Base-by-base conservation (phyloP, 2,329 filamentous ascomycete species). In the Talaromyces marneffei region DNA sequence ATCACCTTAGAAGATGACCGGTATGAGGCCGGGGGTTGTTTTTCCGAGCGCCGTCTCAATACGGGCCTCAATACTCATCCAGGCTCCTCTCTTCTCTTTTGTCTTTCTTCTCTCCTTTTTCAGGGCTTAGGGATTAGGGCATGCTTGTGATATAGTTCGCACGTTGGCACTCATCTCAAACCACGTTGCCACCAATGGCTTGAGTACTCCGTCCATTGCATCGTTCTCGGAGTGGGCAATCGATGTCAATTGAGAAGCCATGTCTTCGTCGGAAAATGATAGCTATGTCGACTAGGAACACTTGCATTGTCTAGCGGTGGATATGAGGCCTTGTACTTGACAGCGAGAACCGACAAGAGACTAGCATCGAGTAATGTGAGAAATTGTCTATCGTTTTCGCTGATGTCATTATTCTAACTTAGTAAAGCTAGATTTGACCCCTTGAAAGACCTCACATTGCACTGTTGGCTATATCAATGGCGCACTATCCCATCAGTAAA, bases 401-500 rank as follows among this genome's bases (percentile, higher is more conserved):
- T 14, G 20, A 27, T n/a, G 16, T 29, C 44, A 27, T 48, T 4
- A 29, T 48, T 23, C 44, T 48, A 16, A 44, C 12, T 23, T 44
- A n/a, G n/a, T 42, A 3, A 40, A n/a, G n/a, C n/a, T 40, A 40
- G 37, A 44, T 44, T 25, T 44, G 18, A n/a, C n/a, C n/a, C n/a
- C n/a, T 48, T 48, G 25, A 29, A 10, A n/a, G n/a, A n/a, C n/a
- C n/a, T 14, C 44, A 29, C 44, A 16, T 46, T 14, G 44, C 14
- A 8, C 25, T 27, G 3, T 10, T 48, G 44, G 9, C 12, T n/a
- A 23, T 12, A 18, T n/a, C 54, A 44, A 57, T 48, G 55, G 55
- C 46, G 55, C 16, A 57, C 12, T 46, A 57, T 44, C 55, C 54
- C 10, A 35, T 57, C n/a, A 35, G 46, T 46, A 35, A 46, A 31